Conservation (phyloP, 768 basidiomycete genomes). For the Leccinum rimulosum region DNA sequence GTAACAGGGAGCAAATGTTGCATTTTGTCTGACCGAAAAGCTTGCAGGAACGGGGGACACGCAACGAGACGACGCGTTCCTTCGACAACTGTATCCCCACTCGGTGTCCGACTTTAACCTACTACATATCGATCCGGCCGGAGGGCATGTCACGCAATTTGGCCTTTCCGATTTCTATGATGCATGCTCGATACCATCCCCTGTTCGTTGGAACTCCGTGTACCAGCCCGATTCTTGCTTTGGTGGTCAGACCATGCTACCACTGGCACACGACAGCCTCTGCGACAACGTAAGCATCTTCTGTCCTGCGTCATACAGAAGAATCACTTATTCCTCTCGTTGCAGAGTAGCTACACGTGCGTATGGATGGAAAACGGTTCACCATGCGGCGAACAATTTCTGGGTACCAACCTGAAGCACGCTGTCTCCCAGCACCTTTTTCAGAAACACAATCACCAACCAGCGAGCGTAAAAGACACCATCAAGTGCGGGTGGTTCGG, state of each 20-base stretch:
- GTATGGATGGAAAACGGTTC: slow-evolving; percentile 9
- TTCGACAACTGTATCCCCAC: not conserved
- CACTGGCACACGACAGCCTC: no score
- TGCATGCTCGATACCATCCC: not conserved
- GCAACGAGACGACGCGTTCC: not conserved
- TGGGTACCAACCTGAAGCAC: slow-evolving; percentile 10
- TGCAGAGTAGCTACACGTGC: slow-evolving; percentile 6
- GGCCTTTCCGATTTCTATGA: not conserved
- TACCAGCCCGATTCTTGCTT: not conserved
- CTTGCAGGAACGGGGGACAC: not conserved
- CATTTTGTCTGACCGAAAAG: not conserved
- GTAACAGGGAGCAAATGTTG: not conserved
- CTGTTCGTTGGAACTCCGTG: not conserved
- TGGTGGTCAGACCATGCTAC: not conserved
- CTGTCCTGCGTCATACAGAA: no score
- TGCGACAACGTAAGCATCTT: no score
- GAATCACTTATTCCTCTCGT: not conserved
- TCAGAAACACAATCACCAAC: slow-evolving; percentile 1
- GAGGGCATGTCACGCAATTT: not conserved
- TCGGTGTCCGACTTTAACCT: no score
- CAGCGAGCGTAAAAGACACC: slow-evolving; percentile 2
- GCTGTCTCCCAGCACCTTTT: slow-evolving; percentile 13
- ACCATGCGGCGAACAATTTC: slow-evolving; percentile 2
- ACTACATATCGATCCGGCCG: not conserved
- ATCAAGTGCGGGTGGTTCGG: slow-evolving; percentile 17